These are phyloP conservation scores for Suillus subaureus DNA, from an alignment of 768 basidiomycete species.

Conservation along the genomic window DNA sequence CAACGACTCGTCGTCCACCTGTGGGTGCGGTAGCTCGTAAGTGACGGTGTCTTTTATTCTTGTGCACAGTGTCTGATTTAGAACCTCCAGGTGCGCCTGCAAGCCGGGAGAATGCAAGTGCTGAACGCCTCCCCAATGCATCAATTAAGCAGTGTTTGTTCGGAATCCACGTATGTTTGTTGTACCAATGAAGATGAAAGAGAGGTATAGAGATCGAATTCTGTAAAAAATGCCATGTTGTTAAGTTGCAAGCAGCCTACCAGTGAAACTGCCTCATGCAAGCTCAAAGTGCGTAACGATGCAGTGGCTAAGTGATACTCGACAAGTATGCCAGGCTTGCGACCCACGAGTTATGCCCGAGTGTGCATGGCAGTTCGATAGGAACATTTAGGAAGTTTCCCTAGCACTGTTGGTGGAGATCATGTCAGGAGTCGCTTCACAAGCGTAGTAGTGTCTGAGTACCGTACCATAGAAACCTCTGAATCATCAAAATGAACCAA, in stretches of 20 bases:
- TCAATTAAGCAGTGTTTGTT: not conserved
- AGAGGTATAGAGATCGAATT: not conserved
- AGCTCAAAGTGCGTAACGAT: not conserved
- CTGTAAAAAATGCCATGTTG: not conserved
- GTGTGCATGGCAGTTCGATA: not conserved
- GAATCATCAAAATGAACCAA: not conserved
- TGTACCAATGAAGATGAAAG: not conserved
- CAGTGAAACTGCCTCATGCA: not conserved
- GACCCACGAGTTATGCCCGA: not conserved
- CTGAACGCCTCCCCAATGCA: not conserved
- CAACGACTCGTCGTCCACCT: not conserved
- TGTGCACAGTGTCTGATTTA: not conserved
- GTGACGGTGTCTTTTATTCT: not conserved
- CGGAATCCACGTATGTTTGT: not conserved
- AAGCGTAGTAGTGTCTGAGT: not conserved
- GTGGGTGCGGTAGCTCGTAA: not conserved
- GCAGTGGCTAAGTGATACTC: not conserved
- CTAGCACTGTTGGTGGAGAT: not conserved
- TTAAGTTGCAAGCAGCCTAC: not conserved
- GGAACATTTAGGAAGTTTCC: not conserved
- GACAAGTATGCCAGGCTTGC: not conserved
- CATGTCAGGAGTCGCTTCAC: not conserved
- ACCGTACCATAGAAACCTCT: not conserved
- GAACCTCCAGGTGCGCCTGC: not conserved
- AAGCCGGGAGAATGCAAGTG: constrained; percentile 7